A percentile compares a stretch with the other conserved stretches of the same genome.
Evolutionary conservation across 225 moss, liverwort and hornwort genomes (phyloP).

Genomic region (Thuidium tamariscinum): DNA sequence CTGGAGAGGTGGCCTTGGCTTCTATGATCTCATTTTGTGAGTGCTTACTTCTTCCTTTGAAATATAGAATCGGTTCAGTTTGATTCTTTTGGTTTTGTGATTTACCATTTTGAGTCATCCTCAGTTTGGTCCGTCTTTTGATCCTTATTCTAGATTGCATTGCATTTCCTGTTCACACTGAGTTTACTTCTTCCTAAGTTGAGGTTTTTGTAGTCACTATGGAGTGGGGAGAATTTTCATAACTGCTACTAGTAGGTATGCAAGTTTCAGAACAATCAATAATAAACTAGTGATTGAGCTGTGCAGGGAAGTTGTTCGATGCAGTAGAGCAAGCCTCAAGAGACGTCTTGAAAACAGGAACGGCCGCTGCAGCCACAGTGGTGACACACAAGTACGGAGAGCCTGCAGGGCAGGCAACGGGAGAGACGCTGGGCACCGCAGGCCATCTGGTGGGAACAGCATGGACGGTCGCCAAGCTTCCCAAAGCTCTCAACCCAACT

Average conservation of each 20-base stretch:
- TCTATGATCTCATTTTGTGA: conserved; percentile 17
- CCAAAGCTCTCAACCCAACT: conserved; percentile 50
- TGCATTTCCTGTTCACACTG: not conserved
- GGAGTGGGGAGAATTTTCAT: not conserved
- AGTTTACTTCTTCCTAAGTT: not conserved
- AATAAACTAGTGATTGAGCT: not conserved
- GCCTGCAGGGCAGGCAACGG: conserved; percentile 31
- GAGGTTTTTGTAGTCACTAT: not conserved
- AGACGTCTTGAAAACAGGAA: conserved; percentile 34
- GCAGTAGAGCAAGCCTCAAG: conserved; percentile 63
- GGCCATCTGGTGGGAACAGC: conserved; percentile 39
- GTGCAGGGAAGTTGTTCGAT: conserved; percentile 65
- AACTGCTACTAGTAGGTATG: too few species aligned
- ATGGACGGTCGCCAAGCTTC: conserved; percentile 53
- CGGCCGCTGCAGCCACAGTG: conserved; percentile 12
- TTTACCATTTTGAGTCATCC: too few species aligned
- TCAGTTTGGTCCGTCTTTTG: too few species aligned
- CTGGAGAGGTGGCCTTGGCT: conserved; percentile 22
- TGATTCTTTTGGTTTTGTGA: not conserved
- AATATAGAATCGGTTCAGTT: not conserved
- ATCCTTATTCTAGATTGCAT: too few species aligned
- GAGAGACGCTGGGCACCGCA: conserved; percentile 35
- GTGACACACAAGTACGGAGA: conserved; percentile 65
- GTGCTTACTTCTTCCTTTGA: not conserved
- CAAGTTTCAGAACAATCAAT: not conserved